phyloP scores from a whole-genome alignment of 2,329 filamentous ascomycete species.

The Mariannaea sp. region DNA sequence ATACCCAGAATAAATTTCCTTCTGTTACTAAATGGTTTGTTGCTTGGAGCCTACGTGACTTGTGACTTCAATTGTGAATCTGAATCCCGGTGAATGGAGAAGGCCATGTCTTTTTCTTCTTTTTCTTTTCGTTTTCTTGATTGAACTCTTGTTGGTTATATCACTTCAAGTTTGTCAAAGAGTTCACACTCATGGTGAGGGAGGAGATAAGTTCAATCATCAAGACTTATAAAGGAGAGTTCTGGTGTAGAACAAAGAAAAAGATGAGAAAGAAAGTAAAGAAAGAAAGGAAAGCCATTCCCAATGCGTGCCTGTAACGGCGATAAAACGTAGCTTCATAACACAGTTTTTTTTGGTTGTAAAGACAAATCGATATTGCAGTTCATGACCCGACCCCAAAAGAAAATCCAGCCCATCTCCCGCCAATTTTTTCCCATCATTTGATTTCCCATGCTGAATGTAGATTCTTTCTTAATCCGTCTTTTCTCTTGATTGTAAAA shows the following conservation, averaged over 20 bases:
- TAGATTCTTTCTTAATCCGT: too few relatives aligned
- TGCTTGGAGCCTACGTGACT: neutral
- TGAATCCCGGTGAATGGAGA: too few relatives aligned
- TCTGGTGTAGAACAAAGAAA: too few relatives aligned
- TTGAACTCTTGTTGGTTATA: neutral
- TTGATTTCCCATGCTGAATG: too few relatives aligned
- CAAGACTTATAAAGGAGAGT: too few relatives aligned
- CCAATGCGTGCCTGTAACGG: slow-evolving; percentile 23
- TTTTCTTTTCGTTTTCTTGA: neutral
- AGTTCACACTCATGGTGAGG: too few relatives aligned
- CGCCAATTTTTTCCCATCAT: slow-evolving; percentile 42
- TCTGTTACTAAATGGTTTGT: slow-evolving; percentile 19
- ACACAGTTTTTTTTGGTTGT: slow-evolving; percentile 22
- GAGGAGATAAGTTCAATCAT: too few relatives aligned
- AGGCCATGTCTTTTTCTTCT: too few relatives aligned
- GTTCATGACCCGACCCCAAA: slow-evolving; percentile 26
- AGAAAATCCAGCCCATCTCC: slow-evolving; percentile 25
- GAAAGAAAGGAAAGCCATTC: slow-evolving; percentile 29
- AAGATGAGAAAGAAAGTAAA: neutral
- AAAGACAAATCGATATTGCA: slow-evolving; percentile 10
- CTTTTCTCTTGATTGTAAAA: too few relatives aligned
- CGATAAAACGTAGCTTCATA: slow-evolving; percentile 24
- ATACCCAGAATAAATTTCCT: slow-evolving; percentile 40
- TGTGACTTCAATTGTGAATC: neutral
- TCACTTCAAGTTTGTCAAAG: too few relatives aligned